These are phyloP conservation scores for Tuber brumale DNA, from an alignment of 495 filamentous ascomycete species.

Conservation along the genomic window DNA sequence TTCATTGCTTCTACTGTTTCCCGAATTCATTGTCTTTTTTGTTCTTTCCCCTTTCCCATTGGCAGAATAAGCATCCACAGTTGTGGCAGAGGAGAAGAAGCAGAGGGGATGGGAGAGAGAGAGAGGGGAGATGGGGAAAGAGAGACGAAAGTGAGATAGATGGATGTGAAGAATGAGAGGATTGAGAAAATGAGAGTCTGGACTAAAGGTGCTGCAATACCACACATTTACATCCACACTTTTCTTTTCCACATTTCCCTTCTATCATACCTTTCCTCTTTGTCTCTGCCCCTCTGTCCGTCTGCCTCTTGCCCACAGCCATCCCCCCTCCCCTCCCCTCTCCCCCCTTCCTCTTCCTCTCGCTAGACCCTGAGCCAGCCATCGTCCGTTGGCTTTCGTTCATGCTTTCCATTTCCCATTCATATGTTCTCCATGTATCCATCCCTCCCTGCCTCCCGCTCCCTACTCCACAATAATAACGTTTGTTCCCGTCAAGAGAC, in stretches of 20 bases:
- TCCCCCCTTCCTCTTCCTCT: conserved; percentile 12
- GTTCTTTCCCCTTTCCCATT: neutral
- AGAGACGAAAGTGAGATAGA: conserved; percentile 13
- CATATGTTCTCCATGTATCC: conserved; percentile 24
- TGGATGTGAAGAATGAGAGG: conserved; percentile 14
- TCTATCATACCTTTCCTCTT: conserved; percentile 9
- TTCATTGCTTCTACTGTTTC: conserved; percentile 2
- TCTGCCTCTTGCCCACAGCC: conserved; percentile 29
- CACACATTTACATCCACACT: conserved; percentile 6
- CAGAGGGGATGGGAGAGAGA: neutral
- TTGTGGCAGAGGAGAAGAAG: conserved; percentile 5
- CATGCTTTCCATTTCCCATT: conserved; percentile 25
- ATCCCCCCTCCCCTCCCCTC: conserved; percentile 25
- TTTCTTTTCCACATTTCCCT: conserved; percentile 1
- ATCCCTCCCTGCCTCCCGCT: conserved; percentile 39
- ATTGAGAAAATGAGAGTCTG: conserved; percentile 26
- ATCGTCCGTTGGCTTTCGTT: conserved; percentile 14
- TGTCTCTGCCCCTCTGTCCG: conserved; percentile 6
- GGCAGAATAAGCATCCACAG: conserved; percentile 2
- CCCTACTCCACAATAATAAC: conserved; percentile 35
- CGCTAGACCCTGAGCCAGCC: neutral
- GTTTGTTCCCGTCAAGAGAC: conserved; percentile 39
- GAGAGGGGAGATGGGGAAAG: conserved; percentile 5
- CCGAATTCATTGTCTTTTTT: neutral
- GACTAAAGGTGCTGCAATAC: conserved; percentile 22